Evolutionary conservation across 1,284 basidiomycete genomes (phyloP), one percentile per base, ranked within the genome.

Genomic region (Stereum hirsutum): DNA sequence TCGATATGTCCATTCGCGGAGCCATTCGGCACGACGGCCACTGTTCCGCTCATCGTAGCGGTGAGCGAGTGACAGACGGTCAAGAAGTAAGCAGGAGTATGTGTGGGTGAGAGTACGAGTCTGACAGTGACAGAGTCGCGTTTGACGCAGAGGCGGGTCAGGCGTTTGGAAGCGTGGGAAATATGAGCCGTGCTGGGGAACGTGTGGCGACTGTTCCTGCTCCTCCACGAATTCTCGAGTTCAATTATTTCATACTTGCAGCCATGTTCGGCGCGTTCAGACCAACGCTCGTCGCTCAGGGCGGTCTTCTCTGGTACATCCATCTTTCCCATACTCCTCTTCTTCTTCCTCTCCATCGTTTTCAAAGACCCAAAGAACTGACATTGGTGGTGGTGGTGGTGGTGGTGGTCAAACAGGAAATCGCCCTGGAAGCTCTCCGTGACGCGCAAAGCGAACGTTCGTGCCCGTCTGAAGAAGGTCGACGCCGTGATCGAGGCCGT

Each of bases 401-500:
- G 28, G 1, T 17, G 6, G 3, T 32, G 32, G 8, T 37, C 26
- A 12, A 42, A 15, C 59, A 96, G 93, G 94, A 98, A 98, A 69
- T 81, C 75, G 24, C 95, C 94, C 39, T 97, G 89, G 90, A 85
- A 90, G 54, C 65, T 99, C 51, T 96, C 93, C 11, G 61, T 76
- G 8, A 90, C 92, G 1, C 82, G 95, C 51, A 98, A 98, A 66
- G 85, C 87, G 19, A 94, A 96, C 54, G 89, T 84, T 44, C 80
- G 95, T 23, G 69, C 83, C 48, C 77, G 96, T 42, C 75, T 99
- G 51, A 92, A 89, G 69, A 84, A 80, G 56, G 95, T 99, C 38
- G 95, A 99, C 68, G 68, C 79, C 4, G 94, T 99, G 41, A 95
- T 99, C 52, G 83, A 90, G 46, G 80, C 92, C 1, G 82, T 99